Evolutionary conservation across 2,329 filamentous ascomycete species (phyloP).

Genomic region (Claviceps citrina): DNA sequence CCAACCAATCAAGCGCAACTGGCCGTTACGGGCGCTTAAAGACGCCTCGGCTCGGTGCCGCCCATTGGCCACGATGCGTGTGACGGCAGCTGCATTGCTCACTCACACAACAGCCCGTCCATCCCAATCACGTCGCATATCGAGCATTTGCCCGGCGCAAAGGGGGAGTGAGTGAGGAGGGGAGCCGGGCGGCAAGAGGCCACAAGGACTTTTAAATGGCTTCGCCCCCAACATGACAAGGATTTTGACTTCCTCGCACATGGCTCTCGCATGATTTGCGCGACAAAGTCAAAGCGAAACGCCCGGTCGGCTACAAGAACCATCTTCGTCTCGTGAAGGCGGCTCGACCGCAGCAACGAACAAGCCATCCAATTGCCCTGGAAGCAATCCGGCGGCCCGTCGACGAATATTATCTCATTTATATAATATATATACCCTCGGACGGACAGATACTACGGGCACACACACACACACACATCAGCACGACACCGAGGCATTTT

Average conservation of each 20-base stretch:
- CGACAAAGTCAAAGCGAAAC: constrained; percentile 1
- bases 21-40: constrained; percentile 20
- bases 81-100: constrained; percentile 4
- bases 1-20: constrained; percentile 14
- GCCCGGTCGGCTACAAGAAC: not conserved
- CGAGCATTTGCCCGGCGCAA: no score
- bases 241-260: no score
- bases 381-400: not conserved
- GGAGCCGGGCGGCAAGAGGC: not conserved
- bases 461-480: not conserved
- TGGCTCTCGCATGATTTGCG: not conserved
- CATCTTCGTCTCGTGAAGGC: not conserved
- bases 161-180: not conserved
- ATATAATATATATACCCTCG: no score
- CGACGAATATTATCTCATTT: not conserved
- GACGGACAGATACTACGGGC: not conserved
- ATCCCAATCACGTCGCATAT: constrained; percentile 6
- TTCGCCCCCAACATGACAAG: constrained; percentile 10
- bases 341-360: not conserved
- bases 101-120: constrained; percentile 5
- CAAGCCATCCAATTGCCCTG: not conserved
- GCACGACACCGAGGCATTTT: not conserved
- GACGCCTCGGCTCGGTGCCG: constrained; percentile 7
- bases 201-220: constrained; percentile 5
- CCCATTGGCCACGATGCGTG: constrained; percentile 14